These are phyloP conservation scores for Leucoagaricus sp. DNA, from an alignment of 1,284 basidiomycete genomes.

Conservation along the genomic window DNA sequence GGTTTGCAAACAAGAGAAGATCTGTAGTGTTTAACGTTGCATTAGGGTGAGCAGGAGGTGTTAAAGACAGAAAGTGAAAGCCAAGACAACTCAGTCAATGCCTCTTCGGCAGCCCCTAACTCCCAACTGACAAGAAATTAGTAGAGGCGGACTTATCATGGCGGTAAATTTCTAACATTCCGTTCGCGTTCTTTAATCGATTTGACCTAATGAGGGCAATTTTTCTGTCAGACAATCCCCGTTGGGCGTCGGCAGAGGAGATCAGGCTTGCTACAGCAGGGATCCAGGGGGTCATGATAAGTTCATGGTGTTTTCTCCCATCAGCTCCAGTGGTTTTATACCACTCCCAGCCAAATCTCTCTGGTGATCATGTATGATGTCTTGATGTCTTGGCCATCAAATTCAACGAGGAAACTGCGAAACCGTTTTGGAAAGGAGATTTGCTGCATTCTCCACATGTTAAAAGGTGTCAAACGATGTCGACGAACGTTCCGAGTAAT, in stretches of 20 bases:
- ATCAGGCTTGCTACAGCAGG: background rate
- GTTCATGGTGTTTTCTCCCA: background rate
- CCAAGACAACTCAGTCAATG: conserved; percentile 62
- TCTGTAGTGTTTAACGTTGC: conserved; percentile 35
- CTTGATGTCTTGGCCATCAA: conserved; percentile 1
- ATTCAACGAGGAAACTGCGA: background rate
- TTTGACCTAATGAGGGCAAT: conserved; percentile 28
- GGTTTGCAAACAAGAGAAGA: conserved; percentile 40
- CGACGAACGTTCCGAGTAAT: too few species aligned
- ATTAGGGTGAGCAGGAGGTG: conserved; percentile 33
- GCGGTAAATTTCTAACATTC: conserved; percentile 20
- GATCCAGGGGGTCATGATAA: background rate
- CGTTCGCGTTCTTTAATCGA: conserved; percentile 26
- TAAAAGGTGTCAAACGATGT: background rate
- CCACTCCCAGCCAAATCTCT: background rate
- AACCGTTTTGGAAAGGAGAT: conserved; percentile 1
- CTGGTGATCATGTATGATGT: background rate
- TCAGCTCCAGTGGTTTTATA: background rate
- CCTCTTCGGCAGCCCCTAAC: conserved; percentile 64
- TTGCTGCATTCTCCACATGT: conserved; percentile 1
- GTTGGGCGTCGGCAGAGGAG: background rate
- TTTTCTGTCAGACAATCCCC: conserved; percentile 24
- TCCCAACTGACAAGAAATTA: conserved; percentile 53
- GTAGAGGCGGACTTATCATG: background rate
- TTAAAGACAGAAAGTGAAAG: conserved; percentile 58